Evolutionary conservation across 345 rosid genomes (phyloP).

Genomic region (Eucalyptus tenuipes): DNA sequence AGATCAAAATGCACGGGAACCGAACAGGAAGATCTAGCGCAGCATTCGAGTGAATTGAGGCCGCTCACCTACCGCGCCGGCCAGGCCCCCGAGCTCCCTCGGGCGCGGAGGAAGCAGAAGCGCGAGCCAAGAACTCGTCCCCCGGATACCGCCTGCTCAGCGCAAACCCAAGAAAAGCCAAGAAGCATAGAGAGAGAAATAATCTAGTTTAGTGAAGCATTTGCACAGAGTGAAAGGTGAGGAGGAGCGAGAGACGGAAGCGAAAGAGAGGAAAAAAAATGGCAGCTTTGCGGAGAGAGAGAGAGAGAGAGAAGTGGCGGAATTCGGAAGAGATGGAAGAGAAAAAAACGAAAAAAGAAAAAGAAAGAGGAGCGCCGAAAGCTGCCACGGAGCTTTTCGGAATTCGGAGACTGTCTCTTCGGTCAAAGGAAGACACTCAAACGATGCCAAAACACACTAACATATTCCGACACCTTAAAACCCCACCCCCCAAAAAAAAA

Average conservation of each 20-base stretch:
- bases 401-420: background rate
- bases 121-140: background rate
- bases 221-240: background rate
- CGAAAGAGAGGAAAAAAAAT: background rate
- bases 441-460: background rate
- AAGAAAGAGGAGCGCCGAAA: background rate
- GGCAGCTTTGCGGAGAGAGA: background rate
- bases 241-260: background rate
- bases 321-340: background rate
- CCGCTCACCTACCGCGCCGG: background rate
- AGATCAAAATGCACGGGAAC: background rate
- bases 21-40: background rate
- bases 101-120: background rate
- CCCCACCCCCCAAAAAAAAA: no score
- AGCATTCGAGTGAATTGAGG: background rate
- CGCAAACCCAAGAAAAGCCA: background rate
- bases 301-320: background rate
- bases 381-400: background rate
- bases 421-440: background rate
- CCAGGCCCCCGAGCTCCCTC: background rate
- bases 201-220: background rate
- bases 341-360: fast-evolving
- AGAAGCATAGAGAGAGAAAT: background rate
- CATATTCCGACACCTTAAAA: background rate
- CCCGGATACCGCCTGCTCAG: background rate